These are phyloP conservation scores for Candida pseudofarinosa DNA, from an alignment of 805 yeast species.

Conservation along the genomic window DNA sequence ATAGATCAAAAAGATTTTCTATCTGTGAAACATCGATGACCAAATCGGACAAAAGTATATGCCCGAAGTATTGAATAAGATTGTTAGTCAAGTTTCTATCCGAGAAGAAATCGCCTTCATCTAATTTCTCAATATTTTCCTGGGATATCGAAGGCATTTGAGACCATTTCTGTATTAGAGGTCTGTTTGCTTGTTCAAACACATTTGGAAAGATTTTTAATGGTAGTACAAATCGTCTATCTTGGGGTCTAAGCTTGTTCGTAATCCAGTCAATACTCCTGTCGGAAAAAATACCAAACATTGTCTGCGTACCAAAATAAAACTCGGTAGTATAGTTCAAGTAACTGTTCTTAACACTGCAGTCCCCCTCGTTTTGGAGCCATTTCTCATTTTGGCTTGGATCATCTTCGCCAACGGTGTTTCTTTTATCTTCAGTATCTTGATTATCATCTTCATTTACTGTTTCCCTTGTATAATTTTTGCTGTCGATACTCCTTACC, in stretches of 20 bases:
- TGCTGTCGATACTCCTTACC: neutral
- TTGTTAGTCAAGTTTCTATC: conserved; percentile 20
- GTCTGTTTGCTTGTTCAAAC: conserved; percentile 14
- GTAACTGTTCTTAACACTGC: neutral
- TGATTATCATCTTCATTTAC: neutral
- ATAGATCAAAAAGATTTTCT: conserved; percentile 19
- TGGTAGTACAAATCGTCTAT: conserved; percentile 19
- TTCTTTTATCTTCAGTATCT: neutral
- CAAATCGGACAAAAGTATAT: conserved; percentile 12
- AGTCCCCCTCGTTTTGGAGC: neutral
- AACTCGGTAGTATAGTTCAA: neutral
- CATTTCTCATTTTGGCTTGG: neutral
- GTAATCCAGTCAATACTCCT: conserved; percentile 27
- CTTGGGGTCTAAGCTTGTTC: conserved; percentile 15
- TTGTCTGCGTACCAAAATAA: conserved; percentile 20
- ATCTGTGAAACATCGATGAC: conserved; percentile 11
- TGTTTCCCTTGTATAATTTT: neutral
- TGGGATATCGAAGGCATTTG: neutral
- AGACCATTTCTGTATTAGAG: conserved; percentile 6
- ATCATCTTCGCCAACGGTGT: neutral
- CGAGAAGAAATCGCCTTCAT: conserved; percentile 4
- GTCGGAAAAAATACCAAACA: conserved; percentile 26
- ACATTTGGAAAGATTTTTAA: conserved; percentile 21
- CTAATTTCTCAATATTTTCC: neutral
- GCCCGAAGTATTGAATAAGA: conserved; percentile 16